A percentile compares a stretch with the other conserved stretches of the same genome.
Conservation (phyloP, 495 filamentous ascomycete species). For the Penicillium parvum region DNA sequence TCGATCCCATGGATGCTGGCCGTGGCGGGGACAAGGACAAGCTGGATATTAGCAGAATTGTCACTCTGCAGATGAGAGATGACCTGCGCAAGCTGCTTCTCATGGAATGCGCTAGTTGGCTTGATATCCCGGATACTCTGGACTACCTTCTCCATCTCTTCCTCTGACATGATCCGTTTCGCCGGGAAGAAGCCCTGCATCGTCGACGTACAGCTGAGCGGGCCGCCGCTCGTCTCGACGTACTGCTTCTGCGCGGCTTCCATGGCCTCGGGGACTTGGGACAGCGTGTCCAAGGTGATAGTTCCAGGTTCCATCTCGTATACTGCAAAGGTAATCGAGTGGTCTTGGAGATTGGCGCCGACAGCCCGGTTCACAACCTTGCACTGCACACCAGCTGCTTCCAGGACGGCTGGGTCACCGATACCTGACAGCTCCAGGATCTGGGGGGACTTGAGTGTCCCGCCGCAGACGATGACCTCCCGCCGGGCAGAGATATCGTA, state of each 20-base stretch:
- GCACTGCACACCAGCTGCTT: constrained; percentile 30
- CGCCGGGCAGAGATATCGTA: constrained; percentile 42
- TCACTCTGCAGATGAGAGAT: constrained; percentile 21
- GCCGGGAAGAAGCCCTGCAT: constrained; percentile 26
- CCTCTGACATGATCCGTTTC: constrained; percentile 16
- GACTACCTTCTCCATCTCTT: constrained; percentile 17
- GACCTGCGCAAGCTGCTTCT: constrained; percentile 21
- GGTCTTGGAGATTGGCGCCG: constrained; percentile 48
- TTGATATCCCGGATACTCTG: constrained; percentile 19
- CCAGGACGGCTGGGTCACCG: constrained; percentile 31
- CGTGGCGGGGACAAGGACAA: constrained; percentile 17
- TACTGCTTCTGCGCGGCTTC: constrained; percentile 18
- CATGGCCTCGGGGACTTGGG: constrained; percentile 24
- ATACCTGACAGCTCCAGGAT: constrained; percentile 57
- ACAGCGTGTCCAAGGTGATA: constrained; percentile 31
- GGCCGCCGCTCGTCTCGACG: constrained; percentile 8
- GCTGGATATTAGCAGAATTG: constrained; percentile 23
- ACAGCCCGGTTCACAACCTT: constrained; percentile 36
- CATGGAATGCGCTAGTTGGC: constrained; percentile 20
- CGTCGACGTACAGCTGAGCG: constrained; percentile 10
- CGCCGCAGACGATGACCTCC: constrained; percentile 53
- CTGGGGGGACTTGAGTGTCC: constrained; percentile 49
- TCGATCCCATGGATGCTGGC: constrained; percentile 12
- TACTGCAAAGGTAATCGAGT: constrained; percentile 15
- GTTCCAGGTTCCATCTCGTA: constrained; percentile 32